Base-by-base conservation (phyloP, 129 eudicot genomes). In the Gnaphalium uliginosum region DNA sequence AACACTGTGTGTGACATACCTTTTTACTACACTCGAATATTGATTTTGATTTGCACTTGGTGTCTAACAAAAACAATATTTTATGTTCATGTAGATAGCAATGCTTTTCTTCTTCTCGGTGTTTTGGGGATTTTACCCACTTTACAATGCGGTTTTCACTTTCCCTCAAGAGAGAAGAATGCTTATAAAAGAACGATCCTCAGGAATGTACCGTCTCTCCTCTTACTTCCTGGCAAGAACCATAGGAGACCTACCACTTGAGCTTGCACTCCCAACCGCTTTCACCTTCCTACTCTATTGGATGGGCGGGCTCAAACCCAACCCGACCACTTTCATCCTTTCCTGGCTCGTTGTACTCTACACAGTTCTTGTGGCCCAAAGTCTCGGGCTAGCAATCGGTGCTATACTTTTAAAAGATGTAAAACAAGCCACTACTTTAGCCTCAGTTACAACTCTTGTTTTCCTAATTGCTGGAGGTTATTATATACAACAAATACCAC, bases 81-180 rank as follows among this genome's bases (percentile, higher is more conserved):
- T 14, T 37, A 1, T 61, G 50, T 58, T 19, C 7, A 1, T 87
- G 89, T 90, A 95, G 99, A 84, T 87, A 50, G 97, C 96, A 22
- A 91, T 91, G 96, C 69, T 95, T 64, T 95, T 95, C 96, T 95
- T 95, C 85, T 95, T 91, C 87, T 91, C 99, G 0, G 99, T 95
- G n/a, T 94, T 95, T 74, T 95, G 99, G 99, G 97, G 99, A 18
- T 95, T 95, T 83, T 95, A 95, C 85, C 99, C 99, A 21, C 87
- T 94, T 5, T 94, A 94, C 84, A 94, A 94, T 23, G 99, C 99
- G 1, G 97, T 91, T 63, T 95, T 95, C 84, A 95, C 99, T 11
- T 95, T 95, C 66, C 99, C 99, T 17, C 99, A 95, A 91, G 99
- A 95, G 84, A 60, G 99, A 79, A 82, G 82, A 29, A 95, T 89